Conservation (phyloP, 305 asterid genomes). For the Rubia balearica region DNA sequence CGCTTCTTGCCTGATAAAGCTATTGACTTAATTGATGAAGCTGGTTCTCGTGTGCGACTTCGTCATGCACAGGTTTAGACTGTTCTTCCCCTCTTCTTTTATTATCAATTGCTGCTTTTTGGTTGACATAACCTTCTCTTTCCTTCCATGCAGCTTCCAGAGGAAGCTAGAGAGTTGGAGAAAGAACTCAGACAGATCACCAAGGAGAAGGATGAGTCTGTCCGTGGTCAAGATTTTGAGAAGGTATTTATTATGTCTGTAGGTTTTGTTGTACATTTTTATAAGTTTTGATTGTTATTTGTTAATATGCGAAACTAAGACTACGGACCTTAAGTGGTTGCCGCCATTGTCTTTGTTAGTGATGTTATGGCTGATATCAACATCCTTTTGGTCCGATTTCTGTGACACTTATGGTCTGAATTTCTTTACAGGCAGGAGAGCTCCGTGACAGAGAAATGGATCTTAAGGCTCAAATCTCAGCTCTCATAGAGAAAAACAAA, state of each 20-base stretch:
- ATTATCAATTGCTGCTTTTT: not conserved
- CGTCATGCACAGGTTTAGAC: conserved; percentile 83
- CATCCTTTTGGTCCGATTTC: not conserved
- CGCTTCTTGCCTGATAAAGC: conserved; percentile 98
- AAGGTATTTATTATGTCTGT: not conserved
- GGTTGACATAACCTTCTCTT: conserved; percentile 16
- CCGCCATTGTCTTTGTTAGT: not conserved
- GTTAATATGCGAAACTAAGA: not conserved
- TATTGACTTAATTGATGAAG: conserved; percentile 95
- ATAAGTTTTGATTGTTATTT: not conserved
- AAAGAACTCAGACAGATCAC: conserved; percentile 92
- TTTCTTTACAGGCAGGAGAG: conserved; percentile 69
- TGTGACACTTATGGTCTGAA: conserved; percentile 10
- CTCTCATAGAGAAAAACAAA: conserved; percentile 76
- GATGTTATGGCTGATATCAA: not conserved
- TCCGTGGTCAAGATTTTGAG: conserved; percentile 71
- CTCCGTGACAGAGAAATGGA: conserved; percentile 95
- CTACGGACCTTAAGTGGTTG: not conserved
- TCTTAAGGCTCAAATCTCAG: conserved; percentile 81
- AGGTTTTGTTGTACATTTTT: not conserved
- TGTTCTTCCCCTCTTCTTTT: conserved; percentile 16
- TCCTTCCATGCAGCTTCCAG: conserved; percentile 64
- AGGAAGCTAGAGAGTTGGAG: conserved; percentile 97
- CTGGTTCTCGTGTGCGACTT: conserved; percentile 97
- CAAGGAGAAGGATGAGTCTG: conserved; percentile 92